Conservation (phyloP, 805 yeast genomes). For the Barnettozyma botsteinii region DNA sequence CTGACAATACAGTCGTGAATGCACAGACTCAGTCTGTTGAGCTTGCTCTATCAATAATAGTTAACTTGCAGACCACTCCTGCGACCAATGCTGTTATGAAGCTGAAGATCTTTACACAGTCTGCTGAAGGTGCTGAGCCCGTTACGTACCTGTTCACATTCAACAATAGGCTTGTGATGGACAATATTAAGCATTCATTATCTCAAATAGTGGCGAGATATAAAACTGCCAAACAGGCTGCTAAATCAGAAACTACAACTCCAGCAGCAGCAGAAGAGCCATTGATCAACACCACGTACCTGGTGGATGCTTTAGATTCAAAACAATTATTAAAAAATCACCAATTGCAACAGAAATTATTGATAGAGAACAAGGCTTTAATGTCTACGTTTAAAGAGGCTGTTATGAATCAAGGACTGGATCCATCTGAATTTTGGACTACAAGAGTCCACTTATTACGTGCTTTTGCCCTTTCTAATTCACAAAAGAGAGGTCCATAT, state of each 20-base stretch:
- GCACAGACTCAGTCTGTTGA: constrained; percentile 24
- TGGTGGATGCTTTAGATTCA: constrained; percentile 46
- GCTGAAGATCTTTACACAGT: constrained; percentile 48
- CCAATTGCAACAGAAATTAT: constrained; percentile 70
- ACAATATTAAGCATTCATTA: constrained; percentile 57
- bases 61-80: constrained; percentile 62
- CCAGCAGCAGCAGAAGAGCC: constrained; percentile 23
- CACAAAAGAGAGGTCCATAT: constrained; percentile 88
- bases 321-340: constrained; percentile 60
- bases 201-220: constrained; percentile 66
- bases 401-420: constrained; percentile 70
- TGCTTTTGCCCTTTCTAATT: constrained; percentile 76
- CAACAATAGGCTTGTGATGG: constrained; percentile 70
- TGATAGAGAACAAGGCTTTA: constrained; percentile 62
- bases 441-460: constrained; percentile 73
- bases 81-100: constrained; percentile 61
- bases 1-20: constrained; percentile 35
- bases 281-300: constrained; percentile 31
- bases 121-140: constrained; percentile 28
- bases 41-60: constrained; percentile 37
- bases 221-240: constrained; percentile 32
- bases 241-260: constrained; percentile 15
- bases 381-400: constrained; percentile 81
- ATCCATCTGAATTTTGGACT: constrained; percentile 83
- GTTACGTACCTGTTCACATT: constrained; percentile 48